These are phyloP conservation scores for Yamadazyma sp. DNA, from an alignment of 1,139 yeast species.

Conservation along the genomic window DNA sequence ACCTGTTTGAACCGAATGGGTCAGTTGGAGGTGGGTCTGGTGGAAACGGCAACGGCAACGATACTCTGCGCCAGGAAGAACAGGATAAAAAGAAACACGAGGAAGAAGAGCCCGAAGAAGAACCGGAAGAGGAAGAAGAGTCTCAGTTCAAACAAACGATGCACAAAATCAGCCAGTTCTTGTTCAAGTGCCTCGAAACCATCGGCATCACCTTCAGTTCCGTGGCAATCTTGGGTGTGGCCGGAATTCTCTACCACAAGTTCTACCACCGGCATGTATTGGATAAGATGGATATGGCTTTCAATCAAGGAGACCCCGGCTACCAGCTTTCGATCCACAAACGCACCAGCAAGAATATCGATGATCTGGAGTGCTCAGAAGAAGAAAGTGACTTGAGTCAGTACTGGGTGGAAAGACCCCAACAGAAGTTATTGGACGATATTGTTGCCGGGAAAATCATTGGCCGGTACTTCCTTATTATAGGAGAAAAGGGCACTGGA, in stretches of 20 bases:
- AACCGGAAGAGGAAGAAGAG: slow-evolving; percentile 15
- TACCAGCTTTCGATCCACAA: slow-evolving; percentile 56
- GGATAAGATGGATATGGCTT: slow-evolving; percentile 64
- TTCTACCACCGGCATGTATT: slow-evolving; percentile 61
- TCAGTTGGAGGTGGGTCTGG: background rate
- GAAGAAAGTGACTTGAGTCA: slow-evolving; percentile 22
- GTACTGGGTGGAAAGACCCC: slow-evolving; percentile 69
- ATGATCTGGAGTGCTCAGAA: slow-evolving; percentile 19
- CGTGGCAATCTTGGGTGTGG: slow-evolving; percentile 64
- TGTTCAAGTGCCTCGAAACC: slow-evolving; percentile 62
- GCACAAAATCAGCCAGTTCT: slow-evolving; percentile 13
- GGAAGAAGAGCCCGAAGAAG: slow-evolving; percentile 17
- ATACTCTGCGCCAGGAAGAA: slow-evolving; percentile 8
- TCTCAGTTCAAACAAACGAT: slow-evolving; percentile 13
- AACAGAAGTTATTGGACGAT: slow-evolving; percentile 64
- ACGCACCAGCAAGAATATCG: slow-evolving; percentile 32
- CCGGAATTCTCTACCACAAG: slow-evolving; percentile 70
- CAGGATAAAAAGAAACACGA: slow-evolving; percentile 15
- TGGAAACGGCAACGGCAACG: background rate
- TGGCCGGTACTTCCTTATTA: slow-evolving; percentile 70
- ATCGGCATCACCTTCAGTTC: slow-evolving; percentile 78
- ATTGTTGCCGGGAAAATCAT: slow-evolving; percentile 60
- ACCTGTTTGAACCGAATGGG: slow-evolving; percentile 3
- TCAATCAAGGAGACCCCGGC: slow-evolving; percentile 68
- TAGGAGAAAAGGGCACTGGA: slow-evolving; percentile 89